A percentile compares a stretch with the other conserved stretches of the same genome.
phyloP scores from a whole-genome alignment of 768 basidiomycete genomes.

The Xanthoconium purpureum region DNA sequence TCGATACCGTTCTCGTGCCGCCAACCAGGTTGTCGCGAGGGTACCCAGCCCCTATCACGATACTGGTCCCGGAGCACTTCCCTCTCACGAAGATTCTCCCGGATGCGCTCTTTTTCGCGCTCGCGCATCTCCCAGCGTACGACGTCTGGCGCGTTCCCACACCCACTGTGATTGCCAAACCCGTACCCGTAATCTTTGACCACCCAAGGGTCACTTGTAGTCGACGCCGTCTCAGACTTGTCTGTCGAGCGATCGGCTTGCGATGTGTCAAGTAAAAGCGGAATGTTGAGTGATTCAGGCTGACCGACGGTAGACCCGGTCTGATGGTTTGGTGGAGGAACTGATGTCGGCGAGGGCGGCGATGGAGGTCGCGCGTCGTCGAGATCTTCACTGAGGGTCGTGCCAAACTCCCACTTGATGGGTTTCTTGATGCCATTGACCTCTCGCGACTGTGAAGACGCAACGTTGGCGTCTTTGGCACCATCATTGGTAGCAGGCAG shows the following conservation, averaged over 20 bases:
- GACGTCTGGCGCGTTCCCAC: constrained; percentile 32
- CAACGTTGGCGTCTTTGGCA: not conserved
- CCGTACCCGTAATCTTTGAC: constrained; percentile 66
- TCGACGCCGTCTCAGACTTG: constrained; percentile 15
- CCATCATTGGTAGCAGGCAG: not conserved
- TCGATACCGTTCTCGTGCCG: constrained; percentile 26
- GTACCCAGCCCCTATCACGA: constrained; percentile 19
- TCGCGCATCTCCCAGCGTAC: constrained; percentile 31
- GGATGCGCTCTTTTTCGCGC: constrained; percentile 20
- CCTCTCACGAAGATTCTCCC: constrained; percentile 13
- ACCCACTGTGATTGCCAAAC: constrained; percentile 48
- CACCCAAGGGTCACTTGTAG: constrained; percentile 41
- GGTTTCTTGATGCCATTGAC: constrained; percentile 13
- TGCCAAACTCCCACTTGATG: constrained; percentile 59
- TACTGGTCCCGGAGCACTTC: constrained; percentile 12
- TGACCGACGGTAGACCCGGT: not conserved
- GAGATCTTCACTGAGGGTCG: constrained; percentile 28
- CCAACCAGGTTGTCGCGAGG: constrained; percentile 20
- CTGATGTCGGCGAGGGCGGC: not conserved
- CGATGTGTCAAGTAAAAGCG: not conserved
- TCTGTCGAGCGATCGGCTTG: constrained; percentile 3
- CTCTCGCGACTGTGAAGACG: not conserved
- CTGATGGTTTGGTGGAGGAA: not conserved
- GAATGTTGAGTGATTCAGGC: not conserved
- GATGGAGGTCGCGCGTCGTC: constrained; percentile 1